Evolutionary conservation across 768 basidiomycete genomes (phyloP).

Genomic region (Mycena olivaceomarginata): DNA sequence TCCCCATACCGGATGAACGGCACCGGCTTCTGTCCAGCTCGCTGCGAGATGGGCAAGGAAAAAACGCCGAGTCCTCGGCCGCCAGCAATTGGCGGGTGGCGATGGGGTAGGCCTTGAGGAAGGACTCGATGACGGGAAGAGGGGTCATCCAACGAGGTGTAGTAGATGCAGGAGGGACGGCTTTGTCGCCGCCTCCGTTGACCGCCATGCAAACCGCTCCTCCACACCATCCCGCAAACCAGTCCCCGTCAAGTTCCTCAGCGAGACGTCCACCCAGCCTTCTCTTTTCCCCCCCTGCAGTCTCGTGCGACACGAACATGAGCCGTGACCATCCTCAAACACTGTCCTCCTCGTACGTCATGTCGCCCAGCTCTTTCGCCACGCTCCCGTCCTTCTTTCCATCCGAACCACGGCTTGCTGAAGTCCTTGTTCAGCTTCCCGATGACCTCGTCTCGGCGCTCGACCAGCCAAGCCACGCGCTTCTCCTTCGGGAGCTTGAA

Average conservation of each 20-base stretch:
- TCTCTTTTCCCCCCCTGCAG: no score
- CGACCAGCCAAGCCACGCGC: conserved; percentile 89
- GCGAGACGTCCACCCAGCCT: conserved; percentile 93
- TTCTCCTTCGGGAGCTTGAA: conserved; percentile 98
- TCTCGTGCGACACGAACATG: conserved; percentile 96
- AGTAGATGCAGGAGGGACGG: conserved; percentile 92
- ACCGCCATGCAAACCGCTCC: conserved; percentile 96
- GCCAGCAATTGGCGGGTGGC: conserved; percentile 92
- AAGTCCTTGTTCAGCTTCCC: conserved; percentile 96
- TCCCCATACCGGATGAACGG: conserved; percentile 99
- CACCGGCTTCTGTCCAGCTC: conserved; percentile 98
- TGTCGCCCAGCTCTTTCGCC: conserved; percentile 92
- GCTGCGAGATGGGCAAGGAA: conserved; percentile 96
- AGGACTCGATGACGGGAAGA: conserved; percentile 81
- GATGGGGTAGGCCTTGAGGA: conserved; percentile 90
- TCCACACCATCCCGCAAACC: conserved; percentile 98
- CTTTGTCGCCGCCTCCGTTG: conserved; percentile 85
- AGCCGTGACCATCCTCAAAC: conserved; percentile 93
- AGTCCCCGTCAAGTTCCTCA: conserved; percentile 98
- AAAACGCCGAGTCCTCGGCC: conserved; percentile 95
- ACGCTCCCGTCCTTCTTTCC: conserved; percentile 95
- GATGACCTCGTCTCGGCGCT: conserved; percentile 93
- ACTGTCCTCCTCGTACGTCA: conserved; percentile 99
- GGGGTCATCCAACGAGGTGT: conserved; percentile 91
- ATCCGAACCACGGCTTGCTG: conserved; percentile 97